These are phyloP conservation scores for Canariomyces notabilis DNA, from an alignment of 2,329 filamentous ascomycete species.

Conservation along the genomic window DNA sequence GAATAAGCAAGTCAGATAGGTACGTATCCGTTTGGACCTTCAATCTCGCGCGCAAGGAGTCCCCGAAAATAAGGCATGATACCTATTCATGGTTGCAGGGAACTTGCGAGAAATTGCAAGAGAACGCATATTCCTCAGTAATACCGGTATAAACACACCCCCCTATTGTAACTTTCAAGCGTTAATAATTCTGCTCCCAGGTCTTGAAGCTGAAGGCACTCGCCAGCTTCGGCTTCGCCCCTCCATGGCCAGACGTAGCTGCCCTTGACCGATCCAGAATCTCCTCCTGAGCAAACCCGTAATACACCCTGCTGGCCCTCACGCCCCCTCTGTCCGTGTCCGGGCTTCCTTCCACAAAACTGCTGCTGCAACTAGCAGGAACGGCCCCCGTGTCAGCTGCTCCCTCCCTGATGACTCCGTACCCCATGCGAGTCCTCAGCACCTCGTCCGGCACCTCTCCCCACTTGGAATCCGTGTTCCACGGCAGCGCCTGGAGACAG, in stretches of 20 bases:
- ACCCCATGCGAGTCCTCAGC: slow-evolving; percentile 23
- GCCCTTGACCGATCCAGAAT: slow-evolving; percentile 17
- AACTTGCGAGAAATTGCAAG: too few relatives aligned
- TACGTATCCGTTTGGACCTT: too few relatives aligned
- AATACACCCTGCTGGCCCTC: slow-evolving; percentile 20
- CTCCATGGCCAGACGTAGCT: slow-evolving; percentile 12
- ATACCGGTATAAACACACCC: too few relatives aligned
- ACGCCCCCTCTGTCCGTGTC: slow-evolving; percentile 1
- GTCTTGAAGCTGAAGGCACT: slow-evolving; percentile 17
- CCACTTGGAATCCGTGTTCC: slow-evolving; percentile 20
- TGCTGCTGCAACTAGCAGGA: not conserved
- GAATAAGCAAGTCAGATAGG: too few relatives aligned
- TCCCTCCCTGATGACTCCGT: slow-evolving; percentile 21
- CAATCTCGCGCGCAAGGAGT: too few relatives aligned
- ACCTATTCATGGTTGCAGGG: too few relatives aligned
- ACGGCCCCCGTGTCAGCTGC: slow-evolving; percentile 8
- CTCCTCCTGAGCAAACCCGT: slow-evolving; percentile 27
- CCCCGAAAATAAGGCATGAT: too few relatives aligned
- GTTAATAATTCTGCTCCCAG: slow-evolving; percentile 8
- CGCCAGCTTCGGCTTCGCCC: slow-evolving; percentile 8
- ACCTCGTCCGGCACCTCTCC: slow-evolving; percentile 24
- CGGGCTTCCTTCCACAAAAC: not conserved
- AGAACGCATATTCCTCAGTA: too few relatives aligned
- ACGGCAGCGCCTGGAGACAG: slow-evolving; percentile 34
- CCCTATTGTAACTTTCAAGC: too few relatives aligned